These are phyloP conservation scores for Agaricales sp. DNA, from an alignment of 1,284 basidiomycete genomes.

Conservation along the genomic window DNA sequence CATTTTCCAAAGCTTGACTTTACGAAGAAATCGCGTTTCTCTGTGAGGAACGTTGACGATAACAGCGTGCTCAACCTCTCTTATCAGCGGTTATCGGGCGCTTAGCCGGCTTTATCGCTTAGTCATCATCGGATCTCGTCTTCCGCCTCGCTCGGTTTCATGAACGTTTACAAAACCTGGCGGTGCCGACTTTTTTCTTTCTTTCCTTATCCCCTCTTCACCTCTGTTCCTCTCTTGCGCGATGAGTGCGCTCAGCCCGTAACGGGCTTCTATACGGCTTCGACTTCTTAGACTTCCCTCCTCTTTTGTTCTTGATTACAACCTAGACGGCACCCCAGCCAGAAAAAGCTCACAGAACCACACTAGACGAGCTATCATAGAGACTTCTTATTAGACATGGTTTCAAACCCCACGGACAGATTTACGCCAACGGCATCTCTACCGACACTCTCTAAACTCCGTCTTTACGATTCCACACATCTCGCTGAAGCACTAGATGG, in stretches of 20 bases:
- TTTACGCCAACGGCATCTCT: conserved; percentile 23
- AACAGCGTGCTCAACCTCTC: too few species aligned
- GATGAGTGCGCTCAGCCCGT: conserved; percentile 28
- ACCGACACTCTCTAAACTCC: conserved; percentile 28
- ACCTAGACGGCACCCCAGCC: conserved; percentile 6
- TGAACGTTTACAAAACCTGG: background rate
- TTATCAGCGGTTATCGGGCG: too few species aligned
- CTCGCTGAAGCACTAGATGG: conserved; percentile 22
- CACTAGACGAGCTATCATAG: conserved; percentile 14
- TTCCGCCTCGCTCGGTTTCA: background rate
- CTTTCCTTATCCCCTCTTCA: background rate
- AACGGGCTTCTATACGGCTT: conserved; percentile 18
- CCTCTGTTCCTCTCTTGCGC: conserved; percentile 12
- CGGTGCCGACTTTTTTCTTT: background rate
- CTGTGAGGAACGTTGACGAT: too few species aligned
- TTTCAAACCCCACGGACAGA: conserved; percentile 5
- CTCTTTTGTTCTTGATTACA: conserved; percentile 8
- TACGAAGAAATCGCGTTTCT: too few species aligned
- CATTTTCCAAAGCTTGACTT: too few species aligned
- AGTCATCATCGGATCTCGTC: background rate
- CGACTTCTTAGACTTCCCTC: conserved; percentile 15
- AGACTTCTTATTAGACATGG: conserved; percentile 19
- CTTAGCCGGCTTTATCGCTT: too few species aligned
- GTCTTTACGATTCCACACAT: conserved; percentile 17
- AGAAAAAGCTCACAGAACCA: background rate